Evolutionary conservation across 768 basidiomycete genomes (phyloP).

Genomic region (Suillus subalutaceus): DNA sequence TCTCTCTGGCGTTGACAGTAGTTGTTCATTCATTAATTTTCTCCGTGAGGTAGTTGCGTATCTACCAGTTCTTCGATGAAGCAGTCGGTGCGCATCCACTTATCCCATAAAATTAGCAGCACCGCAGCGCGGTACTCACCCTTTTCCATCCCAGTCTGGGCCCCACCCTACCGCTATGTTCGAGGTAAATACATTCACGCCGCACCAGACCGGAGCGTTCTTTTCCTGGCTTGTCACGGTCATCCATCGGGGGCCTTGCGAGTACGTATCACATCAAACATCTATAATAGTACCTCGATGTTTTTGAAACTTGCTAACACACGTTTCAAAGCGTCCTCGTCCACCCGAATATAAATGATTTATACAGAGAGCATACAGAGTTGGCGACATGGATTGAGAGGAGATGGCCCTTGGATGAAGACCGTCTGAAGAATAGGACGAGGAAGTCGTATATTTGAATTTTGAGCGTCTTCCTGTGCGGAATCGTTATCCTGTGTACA

Average conservation of each 20-base stretch:
- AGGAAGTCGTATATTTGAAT: no score
- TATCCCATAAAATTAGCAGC: neutral
- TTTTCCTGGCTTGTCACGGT: constrained; percentile 59
- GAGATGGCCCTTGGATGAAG: constrained; percentile 49
- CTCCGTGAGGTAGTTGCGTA: constrained; percentile 47
- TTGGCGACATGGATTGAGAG: constrained; percentile 67
- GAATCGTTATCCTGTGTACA: neutral
- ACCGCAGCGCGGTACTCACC: constrained; percentile 3
- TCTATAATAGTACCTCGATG: neutral
- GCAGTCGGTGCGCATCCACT: constrained; percentile 45
- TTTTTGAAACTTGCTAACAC: neutral
- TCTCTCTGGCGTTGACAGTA: neutral
- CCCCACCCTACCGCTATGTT: constrained; percentile 77
- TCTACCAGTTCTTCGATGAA: constrained; percentile 63
- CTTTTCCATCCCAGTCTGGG: constrained; percentile 35
- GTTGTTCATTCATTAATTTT: neutral
- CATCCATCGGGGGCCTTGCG: constrained; percentile 69
- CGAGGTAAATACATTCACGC: constrained; percentile 66
- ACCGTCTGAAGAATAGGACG: neutral
- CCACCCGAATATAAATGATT: constrained; percentile 68
- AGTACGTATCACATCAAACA: constrained; percentile 45
- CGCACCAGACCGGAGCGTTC: constrained; percentile 68
- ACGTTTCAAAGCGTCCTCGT: constrained; percentile 54
- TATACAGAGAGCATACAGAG: constrained; percentile 62
- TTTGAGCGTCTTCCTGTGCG: no score